phyloP scores from a whole-genome alignment of 441 rosid genomes.

The Pelargonium myrrhifolium region DNA sequence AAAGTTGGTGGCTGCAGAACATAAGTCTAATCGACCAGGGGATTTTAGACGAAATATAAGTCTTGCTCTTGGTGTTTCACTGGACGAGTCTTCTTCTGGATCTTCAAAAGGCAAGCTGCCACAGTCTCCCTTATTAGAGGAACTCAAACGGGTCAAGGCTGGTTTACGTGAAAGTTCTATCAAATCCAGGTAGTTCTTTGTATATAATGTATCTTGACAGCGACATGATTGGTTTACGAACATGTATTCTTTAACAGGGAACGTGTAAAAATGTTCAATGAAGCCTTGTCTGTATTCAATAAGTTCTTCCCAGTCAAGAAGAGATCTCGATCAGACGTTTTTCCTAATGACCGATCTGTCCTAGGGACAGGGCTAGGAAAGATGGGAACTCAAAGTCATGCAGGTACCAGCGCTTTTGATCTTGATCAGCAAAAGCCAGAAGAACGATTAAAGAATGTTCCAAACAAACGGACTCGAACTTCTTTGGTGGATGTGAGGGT shows the following conservation, averaged over 20 bases:
- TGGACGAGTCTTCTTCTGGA: slow-evolving; percentile 60
- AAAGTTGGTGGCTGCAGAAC: slow-evolving; percentile 66
- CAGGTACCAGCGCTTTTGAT: slow-evolving; percentile 52
- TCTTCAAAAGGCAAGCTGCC: slow-evolving; percentile 53
- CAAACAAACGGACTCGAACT: slow-evolving; percentile 91
- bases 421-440: slow-evolving; percentile 68
- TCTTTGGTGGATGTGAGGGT: slow-evolving; percentile 74
- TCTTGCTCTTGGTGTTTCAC: slow-evolving; percentile 70
- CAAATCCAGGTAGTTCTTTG: slow-evolving; percentile 77
- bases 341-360: slow-evolving; percentile 54
- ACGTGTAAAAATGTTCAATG: slow-evolving; percentile 64
- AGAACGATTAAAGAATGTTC: slow-evolving; percentile 61
- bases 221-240: slow-evolving; percentile 29
- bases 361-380: slow-evolving; percentile 56
- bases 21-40: slow-evolving; percentile 69
- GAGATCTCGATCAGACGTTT: slow-evolving; percentile 76
- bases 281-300: slow-evolving; percentile 76
- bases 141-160: slow-evolving; percentile 62
- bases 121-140: slow-evolving; percentile 59
- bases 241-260: slow-evolving; percentile 54
- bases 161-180: slow-evolving; percentile 55
- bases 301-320: slow-evolving; percentile 74
- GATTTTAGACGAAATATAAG: slow-evolving; percentile 61
- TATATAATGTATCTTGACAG: slow-evolving; percentile 15
- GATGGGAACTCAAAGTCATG: slow-evolving; percentile 68